These are phyloP conservation scores for Xylaria curta DNA, from an alignment of 495 filamentous ascomycete genomes.

Conservation along the genomic window DNA sequence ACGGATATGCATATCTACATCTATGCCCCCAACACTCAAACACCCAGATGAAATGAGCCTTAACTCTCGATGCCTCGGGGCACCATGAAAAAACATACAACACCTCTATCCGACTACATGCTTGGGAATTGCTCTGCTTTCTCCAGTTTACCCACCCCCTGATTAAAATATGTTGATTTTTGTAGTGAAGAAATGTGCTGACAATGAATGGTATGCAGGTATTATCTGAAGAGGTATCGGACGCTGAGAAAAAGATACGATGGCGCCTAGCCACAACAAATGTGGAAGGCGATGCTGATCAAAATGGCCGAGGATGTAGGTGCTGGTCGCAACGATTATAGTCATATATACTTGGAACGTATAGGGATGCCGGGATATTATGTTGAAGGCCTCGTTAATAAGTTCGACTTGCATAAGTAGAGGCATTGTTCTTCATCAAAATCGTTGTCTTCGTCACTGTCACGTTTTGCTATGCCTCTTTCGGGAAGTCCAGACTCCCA, in stretches of 20 bases:
- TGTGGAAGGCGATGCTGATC: not conserved
- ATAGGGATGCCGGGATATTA: not conserved
- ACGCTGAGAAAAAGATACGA: conserved; percentile 85
- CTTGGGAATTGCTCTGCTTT: not conserved
- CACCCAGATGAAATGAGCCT: conserved; percentile 12
- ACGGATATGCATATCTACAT: conserved; percentile 10
- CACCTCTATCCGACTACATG: not conserved
- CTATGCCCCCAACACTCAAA: not conserved
- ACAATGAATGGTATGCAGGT: conserved; percentile 59
- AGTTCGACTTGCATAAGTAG: conserved; percentile 1
- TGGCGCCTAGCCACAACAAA: conserved; percentile 27
- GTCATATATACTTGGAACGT: conserved; percentile 11
- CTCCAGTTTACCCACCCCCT: not conserved
- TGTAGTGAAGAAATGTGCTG: conserved; percentile 16
- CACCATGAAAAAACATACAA: not conserved
- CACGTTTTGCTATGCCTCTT: conserved; percentile 57
- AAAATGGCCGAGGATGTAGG: not conserved
- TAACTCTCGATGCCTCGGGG: not conserved
- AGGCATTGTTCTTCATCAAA: conserved; percentile 12
- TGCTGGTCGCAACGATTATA: not conserved
- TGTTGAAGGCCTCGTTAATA: conserved; percentile 17
- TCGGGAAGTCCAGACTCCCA: conserved; percentile 92
- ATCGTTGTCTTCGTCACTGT: conserved; percentile 14
- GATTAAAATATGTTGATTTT: not conserved
- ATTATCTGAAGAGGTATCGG: conserved; percentile 94